A percentile compares a stretch with the other conserved stretches of the same genome.
Evolutionary conservation across 805 yeast species (phyloP).

Genomic region (Jamesozyma piceae): DNA sequence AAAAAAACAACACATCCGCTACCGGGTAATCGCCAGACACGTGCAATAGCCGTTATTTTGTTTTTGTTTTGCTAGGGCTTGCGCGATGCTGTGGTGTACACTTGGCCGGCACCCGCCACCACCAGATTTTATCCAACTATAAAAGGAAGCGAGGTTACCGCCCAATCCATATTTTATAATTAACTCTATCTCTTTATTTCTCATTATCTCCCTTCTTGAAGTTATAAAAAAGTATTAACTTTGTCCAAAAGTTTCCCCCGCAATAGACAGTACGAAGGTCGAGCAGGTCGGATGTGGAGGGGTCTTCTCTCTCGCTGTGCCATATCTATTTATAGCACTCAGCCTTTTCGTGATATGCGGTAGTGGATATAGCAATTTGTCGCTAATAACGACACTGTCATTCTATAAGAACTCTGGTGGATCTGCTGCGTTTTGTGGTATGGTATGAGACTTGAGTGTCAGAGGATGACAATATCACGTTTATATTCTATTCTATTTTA

Average conservation of each 20-base stretch:
- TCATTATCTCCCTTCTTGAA: conserved; percentile 7
- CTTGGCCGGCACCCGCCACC: too few relatives aligned
- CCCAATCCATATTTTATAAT: too few relatives aligned
- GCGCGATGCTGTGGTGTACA: not conserved
- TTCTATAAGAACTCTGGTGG: conserved; percentile 31
- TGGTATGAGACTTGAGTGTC: conserved; percentile 30
- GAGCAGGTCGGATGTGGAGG: conserved; percentile 9
- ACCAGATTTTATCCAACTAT: too few relatives aligned
- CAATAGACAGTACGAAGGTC: conserved; percentile 53
- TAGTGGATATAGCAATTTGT: conserved; percentile 22
- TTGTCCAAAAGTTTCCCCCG: conserved; percentile 63
- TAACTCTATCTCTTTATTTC: too few relatives aligned
- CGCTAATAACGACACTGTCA: conserved; percentile 7
- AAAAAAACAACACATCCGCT: too few relatives aligned
- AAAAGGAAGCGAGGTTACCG: too few relatives aligned
- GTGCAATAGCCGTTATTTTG: too few relatives aligned
- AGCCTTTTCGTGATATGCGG: conserved; percentile 28
- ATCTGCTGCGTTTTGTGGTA: conserved; percentile 8
- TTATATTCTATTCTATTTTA: not conserved
- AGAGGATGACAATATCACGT: conserved; percentile 24
- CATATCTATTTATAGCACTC: conserved; percentile 14
- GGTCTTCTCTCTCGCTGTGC: too few relatives aligned
- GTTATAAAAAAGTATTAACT: conserved; percentile 29
- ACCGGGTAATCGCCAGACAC: too few relatives aligned
- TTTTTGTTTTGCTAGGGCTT: too few relatives aligned